phyloP scores from a whole-genome alignment of 495 filamentous ascomycete species.

The Xylaria intraflava region DNA sequence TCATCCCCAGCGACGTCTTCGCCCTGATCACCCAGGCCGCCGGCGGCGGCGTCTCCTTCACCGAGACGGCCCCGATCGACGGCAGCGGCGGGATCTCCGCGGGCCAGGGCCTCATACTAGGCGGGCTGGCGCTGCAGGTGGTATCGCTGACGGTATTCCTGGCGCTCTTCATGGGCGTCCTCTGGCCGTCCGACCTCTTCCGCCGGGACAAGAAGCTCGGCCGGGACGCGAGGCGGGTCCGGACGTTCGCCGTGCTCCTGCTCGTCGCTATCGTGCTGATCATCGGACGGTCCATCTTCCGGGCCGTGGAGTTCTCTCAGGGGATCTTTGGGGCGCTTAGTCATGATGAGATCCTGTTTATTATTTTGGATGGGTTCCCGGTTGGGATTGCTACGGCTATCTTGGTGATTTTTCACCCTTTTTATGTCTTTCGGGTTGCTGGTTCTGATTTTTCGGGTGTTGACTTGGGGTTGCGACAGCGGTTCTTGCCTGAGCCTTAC shows the following conservation, averaged over 20 bases:
- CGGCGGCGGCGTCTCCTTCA: slow-evolving; percentile 7
- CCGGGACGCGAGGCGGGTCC: slow-evolving; percentile 1
- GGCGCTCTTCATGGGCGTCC: slow-evolving; percentile 2
- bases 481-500: too few species aligned
- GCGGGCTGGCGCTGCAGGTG: slow-evolving; percentile 8
- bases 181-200: slow-evolving; percentile 3
- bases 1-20: slow-evolving; percentile 13
- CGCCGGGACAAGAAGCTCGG: not conserved
- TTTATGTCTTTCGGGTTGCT: slow-evolving; percentile 6
- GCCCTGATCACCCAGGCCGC: slow-evolving; percentile 9
- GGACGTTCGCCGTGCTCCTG: not conserved
- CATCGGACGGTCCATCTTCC: slow-evolving; percentile 2
- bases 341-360: slow-evolving; percentile 5
- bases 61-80: not conserved
- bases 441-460: too few species aligned
- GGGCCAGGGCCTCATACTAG: slow-evolving; percentile 5
- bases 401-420: slow-evolving; percentile 5
- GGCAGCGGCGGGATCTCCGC: slow-evolving; percentile 7
- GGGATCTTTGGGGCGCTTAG: slow-evolving; percentile 1
- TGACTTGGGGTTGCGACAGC: too few species aligned
- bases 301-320: slow-evolving; percentile 1
- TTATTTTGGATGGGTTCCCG: slow-evolving; percentile 8
- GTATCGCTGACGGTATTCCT: slow-evolving; percentile 10
- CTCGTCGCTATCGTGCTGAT: slow-evolving; percentile 3
- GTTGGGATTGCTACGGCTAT: slow-evolving; percentile 3